These are phyloP conservation scores for Syzygium grande DNA, from an alignment of 345 rosid genomes.

Conservation along the genomic window DNA sequence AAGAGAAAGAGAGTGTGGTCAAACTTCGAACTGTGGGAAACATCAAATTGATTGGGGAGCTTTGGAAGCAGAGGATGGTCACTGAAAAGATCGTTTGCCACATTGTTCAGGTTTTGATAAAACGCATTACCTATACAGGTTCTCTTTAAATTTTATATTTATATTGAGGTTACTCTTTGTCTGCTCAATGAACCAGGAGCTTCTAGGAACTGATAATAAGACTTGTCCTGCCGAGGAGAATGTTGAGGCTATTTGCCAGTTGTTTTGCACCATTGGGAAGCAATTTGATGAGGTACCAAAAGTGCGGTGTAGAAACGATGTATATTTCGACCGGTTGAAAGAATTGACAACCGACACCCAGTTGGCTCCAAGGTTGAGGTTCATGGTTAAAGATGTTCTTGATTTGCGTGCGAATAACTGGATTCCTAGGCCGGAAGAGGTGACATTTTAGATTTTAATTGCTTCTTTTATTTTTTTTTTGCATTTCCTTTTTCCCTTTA, in stretches of 20 bases:
- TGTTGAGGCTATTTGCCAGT: conserved; percentile 86
- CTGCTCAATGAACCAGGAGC: conserved; percentile 42
- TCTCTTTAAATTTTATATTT: neutral
- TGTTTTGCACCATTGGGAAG: conserved; percentile 82
- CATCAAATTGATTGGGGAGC: conserved; percentile 85
- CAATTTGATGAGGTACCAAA: conserved; percentile 67
- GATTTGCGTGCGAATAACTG: conserved; percentile 72
- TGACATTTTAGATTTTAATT: neutral
- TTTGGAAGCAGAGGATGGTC: conserved; percentile 88
- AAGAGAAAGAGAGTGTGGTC: conserved; percentile 57
- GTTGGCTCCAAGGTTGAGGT: conserved; percentile 55
- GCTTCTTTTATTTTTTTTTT: neutral
- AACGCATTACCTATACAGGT: neutral
- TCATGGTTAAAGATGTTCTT: conserved; percentile 79
- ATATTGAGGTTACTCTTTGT: neutral
- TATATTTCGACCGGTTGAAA: conserved; percentile 48
- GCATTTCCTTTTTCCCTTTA: neutral
- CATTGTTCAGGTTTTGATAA: conserved; percentile 55
- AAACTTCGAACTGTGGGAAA: conserved; percentile 88
- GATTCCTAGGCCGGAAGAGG: conserved; percentile 96
- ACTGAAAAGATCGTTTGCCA: conserved; percentile 84
- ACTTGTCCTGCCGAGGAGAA: conserved; percentile 72
- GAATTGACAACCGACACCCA: conserved; percentile 48
- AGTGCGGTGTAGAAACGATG: conserved; percentile 51
- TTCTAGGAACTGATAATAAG: conserved; percentile 53